phyloP scores from a whole-genome alignment of 2,329 filamentous ascomycete species.

The Aschersonia sp. region DNA sequence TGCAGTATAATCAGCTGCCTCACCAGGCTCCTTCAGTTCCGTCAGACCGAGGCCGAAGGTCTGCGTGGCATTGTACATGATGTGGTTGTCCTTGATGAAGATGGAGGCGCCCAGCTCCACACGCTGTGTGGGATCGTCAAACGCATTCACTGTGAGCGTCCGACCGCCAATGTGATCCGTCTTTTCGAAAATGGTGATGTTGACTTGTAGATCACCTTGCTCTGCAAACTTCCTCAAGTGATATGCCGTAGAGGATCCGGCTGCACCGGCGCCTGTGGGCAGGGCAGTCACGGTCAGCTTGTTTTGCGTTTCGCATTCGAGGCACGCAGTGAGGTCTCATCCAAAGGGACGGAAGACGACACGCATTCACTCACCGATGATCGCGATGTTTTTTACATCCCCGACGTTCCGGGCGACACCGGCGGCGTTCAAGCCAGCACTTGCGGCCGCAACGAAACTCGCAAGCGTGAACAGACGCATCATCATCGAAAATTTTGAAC shows the following conservation, averaged over 20 bases:
- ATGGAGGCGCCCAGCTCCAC: constrained; percentile 87
- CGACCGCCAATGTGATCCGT: constrained; percentile 68
- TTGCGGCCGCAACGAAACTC: constrained; percentile 5
- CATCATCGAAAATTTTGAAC: too few relatives aligned
- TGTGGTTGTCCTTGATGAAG: constrained; percentile 74
- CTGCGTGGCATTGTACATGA: constrained; percentile 58
- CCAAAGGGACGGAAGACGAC: background rate
- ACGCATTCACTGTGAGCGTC: constrained; percentile 69
- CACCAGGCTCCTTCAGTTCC: constrained; percentile 23
- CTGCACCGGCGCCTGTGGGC: constrained; percentile 66
- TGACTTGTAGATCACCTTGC: constrained; percentile 42
- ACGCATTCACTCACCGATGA: constrained; percentile 18
- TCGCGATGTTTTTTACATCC: constrained; percentile 18
- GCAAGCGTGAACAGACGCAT: constrained; percentile 1
- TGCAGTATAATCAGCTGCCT: constrained; percentile 45
- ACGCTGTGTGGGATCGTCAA: constrained; percentile 48
- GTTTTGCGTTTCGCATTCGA: too few relatives aligned
- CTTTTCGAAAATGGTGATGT: constrained; percentile 82
- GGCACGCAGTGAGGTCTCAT: background rate
- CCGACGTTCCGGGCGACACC: constrained; percentile 1
- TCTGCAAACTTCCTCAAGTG: constrained; percentile 60
- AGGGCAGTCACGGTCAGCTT: background rate
- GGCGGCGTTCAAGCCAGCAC: constrained; percentile 5
- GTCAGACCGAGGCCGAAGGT: constrained; percentile 53
- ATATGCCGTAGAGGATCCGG: constrained; percentile 76